These are phyloP conservation scores for Ilyonectria sp. DNA, from an alignment of 2,329 filamentous ascomycete genomes.

Conservation along the genomic window DNA sequence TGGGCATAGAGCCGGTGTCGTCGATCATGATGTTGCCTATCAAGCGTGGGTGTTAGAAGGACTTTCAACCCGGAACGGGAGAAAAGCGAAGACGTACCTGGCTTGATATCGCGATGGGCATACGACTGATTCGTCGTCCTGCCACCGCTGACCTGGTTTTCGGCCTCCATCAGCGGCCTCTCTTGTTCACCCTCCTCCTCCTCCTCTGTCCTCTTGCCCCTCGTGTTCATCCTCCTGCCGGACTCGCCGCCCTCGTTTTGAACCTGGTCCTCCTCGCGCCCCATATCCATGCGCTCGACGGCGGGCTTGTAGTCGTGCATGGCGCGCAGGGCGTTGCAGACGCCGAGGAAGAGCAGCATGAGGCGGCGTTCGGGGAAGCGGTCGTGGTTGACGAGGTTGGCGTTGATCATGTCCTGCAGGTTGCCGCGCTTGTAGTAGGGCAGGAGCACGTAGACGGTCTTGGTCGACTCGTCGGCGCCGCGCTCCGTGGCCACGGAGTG, in stretches of 20 bases:
- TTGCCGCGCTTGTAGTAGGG: conserved; percentile 97
- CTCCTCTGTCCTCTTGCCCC: conserved; percentile 67
- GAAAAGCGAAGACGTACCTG: conserved; percentile 71
- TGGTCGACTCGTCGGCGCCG: conserved; percentile 75
- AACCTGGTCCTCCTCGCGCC: conserved; percentile 56
- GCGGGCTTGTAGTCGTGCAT: conserved; percentile 88
- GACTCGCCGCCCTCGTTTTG: conserved; percentile 48
- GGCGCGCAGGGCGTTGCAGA: conserved; percentile 87
- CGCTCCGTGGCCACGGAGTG: conserved; percentile 85
- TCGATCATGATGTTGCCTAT: conserved; percentile 97
- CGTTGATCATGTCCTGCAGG: conserved; percentile 98
- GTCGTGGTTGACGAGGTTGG: conserved; percentile 95
- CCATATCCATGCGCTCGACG: conserved; percentile 69
- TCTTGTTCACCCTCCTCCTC: conserved; percentile 83
- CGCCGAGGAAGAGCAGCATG: conserved; percentile 92
- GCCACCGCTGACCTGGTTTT: conserved; percentile 76
- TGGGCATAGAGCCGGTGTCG: conserved; percentile 88
- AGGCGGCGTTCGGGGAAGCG: conserved; percentile 89
- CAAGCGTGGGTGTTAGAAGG: conserved; percentile 15
- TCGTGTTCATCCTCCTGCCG: conserved; percentile 50
- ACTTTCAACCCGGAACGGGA: not conserved
- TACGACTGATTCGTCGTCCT: conserved; percentile 80
- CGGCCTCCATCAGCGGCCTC: conserved; percentile 86
- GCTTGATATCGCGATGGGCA: conserved; percentile 97
- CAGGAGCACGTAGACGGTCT: conserved; percentile 96